A percentile compares a stretch with the other conserved stretches of the same genome.
Evolutionary conservation across 177 flowering plant species (phyloP).

Genomic region (Tripterygium wilfordii): DNA sequence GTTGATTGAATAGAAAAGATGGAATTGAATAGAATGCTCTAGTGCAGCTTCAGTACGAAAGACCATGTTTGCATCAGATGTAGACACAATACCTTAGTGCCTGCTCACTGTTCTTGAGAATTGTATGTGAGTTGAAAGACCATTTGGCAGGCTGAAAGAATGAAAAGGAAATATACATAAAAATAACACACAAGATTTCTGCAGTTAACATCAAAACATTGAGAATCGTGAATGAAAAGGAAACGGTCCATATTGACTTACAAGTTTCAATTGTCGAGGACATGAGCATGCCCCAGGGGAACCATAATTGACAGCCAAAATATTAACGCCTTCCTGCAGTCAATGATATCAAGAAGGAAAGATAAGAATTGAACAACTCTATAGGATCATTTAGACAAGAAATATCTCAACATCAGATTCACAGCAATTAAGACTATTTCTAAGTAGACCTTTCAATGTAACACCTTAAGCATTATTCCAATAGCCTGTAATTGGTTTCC

Average conservation of each 20-base stretch:
- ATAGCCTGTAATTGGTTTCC: too few species aligned
- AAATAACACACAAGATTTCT: too few species aligned
- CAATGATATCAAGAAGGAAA: not conserved
- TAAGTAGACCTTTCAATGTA: too few species aligned
- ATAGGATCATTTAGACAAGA: too few species aligned
- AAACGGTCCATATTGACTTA: conserved; percentile 26
- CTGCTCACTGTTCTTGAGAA: conserved; percentile 70
- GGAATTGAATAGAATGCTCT: too few species aligned
- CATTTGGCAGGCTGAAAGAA: conserved; percentile 77
- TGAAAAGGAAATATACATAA: not conserved
- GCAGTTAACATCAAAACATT: not conserved
- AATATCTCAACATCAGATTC: too few species aligned
- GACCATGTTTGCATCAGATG: too few species aligned
- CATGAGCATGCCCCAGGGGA: conserved; percentile 75
- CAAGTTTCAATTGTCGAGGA: conserved; percentile 70
- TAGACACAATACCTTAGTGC: conserved; percentile 66
- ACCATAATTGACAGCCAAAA: conserved; percentile 89
- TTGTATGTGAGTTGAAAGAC: conserved; percentile 83
- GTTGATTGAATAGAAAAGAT: not conserved
- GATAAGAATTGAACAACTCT: not conserved
- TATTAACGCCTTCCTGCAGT: conserved; percentile 83
- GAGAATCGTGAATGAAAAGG: not conserved
- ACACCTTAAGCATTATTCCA: too few species aligned
- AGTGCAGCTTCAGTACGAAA: too few species aligned
- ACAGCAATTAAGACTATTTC: too few species aligned